A percentile compares a stretch with the other conserved stretches of the same genome.
phyloP scores from a whole-genome alignment of 2,329 filamentous ascomycete species.

The Emmonsiellopsis sp. region DNA sequence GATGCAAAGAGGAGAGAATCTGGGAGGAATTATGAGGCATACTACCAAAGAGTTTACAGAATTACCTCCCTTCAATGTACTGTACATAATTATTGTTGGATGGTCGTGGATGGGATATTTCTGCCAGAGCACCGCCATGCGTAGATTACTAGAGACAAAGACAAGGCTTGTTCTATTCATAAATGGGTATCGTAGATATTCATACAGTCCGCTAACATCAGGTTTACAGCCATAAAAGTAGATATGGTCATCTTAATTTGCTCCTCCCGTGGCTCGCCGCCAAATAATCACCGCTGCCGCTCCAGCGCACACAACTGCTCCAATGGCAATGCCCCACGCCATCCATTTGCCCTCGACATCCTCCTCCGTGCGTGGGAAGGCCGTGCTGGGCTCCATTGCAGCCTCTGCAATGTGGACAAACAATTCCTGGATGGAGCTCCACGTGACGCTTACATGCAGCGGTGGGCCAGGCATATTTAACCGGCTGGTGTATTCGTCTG shows the following conservation, averaged over 20 bases:
- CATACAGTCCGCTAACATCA: neutral
- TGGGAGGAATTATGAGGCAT: no score
- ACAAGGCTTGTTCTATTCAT: neutral
- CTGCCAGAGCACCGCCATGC: neutral
- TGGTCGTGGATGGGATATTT: neutral
- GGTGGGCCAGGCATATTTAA: slow-evolving; percentile 78
- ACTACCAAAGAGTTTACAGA: no score
- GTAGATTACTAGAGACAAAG: no score
- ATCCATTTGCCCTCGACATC: slow-evolving; percentile 69
- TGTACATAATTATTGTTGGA: no score
- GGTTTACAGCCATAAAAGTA: neutral
- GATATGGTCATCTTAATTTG: slow-evolving; percentile 12
- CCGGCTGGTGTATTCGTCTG: slow-evolving; percentile 78
- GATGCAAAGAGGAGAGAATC: no score
- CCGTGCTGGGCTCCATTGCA: slow-evolving; percentile 78
- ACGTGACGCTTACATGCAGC: slow-evolving; percentile 88
- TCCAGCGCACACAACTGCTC: slow-evolving; percentile 55
- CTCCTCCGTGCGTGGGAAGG: slow-evolving; percentile 83
- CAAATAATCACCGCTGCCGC: slow-evolving; percentile 53
- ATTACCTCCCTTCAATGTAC: no score
- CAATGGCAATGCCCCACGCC: slow-evolving; percentile 74
- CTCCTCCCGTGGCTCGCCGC: slow-evolving; percentile 39
- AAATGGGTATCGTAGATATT: neutral
- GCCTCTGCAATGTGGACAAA: slow-evolving; percentile 89
- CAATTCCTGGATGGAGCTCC: slow-evolving; percentile 86